These are phyloP conservation scores for Phaeotremella skinneri DNA, from an alignment of 768 basidiomycete genomes.

Conservation along the genomic window DNA sequence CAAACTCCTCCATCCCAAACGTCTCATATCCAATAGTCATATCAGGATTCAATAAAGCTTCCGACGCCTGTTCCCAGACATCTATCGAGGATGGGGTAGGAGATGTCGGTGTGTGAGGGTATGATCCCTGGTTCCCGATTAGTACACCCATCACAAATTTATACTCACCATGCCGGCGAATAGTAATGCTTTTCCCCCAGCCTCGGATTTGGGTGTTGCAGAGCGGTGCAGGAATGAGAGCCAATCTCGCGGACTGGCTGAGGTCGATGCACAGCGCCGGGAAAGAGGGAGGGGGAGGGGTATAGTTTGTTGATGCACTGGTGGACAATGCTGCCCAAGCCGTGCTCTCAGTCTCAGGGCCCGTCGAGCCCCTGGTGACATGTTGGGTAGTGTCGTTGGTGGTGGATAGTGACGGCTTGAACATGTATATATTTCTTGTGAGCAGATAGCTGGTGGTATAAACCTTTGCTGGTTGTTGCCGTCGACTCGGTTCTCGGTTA, in stretches of 20 bases:
- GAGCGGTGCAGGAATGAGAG: slow-evolving; percentile 32
- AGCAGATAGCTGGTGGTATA: too few species aligned
- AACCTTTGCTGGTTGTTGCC: too few species aligned
- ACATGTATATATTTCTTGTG: too few species aligned
- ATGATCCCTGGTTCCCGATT: slow-evolving; percentile 38
- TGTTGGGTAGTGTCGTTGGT: too few species aligned
- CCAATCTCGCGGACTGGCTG: slow-evolving; percentile 33
- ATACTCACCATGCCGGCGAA: slow-evolving; percentile 48
- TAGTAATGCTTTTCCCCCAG: slow-evolving; percentile 33
- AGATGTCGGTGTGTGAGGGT: slow-evolving; percentile 46
- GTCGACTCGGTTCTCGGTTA: not conserved
- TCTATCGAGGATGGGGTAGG: slow-evolving; percentile 39
- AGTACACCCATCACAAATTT: not conserved
- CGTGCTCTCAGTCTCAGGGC: too few species aligned
- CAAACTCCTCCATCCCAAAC: slow-evolving; percentile 40
- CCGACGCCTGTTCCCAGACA: slow-evolving; percentile 47
- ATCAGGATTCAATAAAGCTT: slow-evolving; percentile 43
- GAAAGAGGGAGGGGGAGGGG: slow-evolving; percentile 8
- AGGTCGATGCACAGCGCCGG: slow-evolving; percentile 27
- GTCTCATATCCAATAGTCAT: slow-evolving; percentile 41
- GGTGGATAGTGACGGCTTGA: too few species aligned
- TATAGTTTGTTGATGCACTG: too few species aligned
- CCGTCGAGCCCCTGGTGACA: too few species aligned
- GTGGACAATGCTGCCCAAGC: too few species aligned
- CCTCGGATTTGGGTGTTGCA: slow-evolving; percentile 5